Conservation (phyloP, 768 basidiomycete species). For the Suillus ampliporus region DNA sequence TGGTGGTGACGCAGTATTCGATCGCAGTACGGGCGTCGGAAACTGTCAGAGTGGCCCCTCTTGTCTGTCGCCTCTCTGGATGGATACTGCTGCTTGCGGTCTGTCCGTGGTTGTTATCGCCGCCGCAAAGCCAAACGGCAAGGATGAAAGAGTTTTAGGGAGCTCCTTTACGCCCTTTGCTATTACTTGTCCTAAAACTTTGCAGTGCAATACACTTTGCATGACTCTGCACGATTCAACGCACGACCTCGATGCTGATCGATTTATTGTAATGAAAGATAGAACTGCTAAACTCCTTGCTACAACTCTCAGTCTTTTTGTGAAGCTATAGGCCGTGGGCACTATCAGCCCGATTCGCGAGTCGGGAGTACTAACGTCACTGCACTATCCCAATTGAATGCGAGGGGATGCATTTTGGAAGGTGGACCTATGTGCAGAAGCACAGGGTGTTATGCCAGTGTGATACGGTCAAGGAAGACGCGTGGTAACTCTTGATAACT, state of each 20-base stretch:
- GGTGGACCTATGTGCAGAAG: too few relatives aligned
- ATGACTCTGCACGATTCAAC: not conserved
- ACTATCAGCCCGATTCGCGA: too few relatives aligned
- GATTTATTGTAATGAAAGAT: too few relatives aligned
- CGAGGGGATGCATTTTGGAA: too few relatives aligned
- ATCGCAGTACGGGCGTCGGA: not conserved
- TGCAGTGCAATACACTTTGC: not conserved
- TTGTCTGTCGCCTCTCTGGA: not conserved
- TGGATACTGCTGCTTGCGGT: not conserved
- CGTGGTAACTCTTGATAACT: too few relatives aligned
- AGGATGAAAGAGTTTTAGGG: not conserved
- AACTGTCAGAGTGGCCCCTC: not conserved
- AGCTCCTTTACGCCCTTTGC: not conserved
- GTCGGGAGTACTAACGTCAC: too few relatives aligned
- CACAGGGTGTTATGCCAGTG: too few relatives aligned
- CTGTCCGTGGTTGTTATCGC: not conserved
- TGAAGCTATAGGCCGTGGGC: too few relatives aligned
- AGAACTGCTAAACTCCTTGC: too few relatives aligned
- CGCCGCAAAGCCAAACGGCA: not conserved
- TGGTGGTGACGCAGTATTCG: not conserved
- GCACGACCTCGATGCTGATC: not conserved
- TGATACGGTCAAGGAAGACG: too few relatives aligned
- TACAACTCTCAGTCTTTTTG: too few relatives aligned
- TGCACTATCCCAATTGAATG: too few relatives aligned
- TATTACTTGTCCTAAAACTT: not conserved